Base-by-base conservation (phyloP, 2,329 filamentous ascomycete species). In the Alternaria longipes region DNA sequence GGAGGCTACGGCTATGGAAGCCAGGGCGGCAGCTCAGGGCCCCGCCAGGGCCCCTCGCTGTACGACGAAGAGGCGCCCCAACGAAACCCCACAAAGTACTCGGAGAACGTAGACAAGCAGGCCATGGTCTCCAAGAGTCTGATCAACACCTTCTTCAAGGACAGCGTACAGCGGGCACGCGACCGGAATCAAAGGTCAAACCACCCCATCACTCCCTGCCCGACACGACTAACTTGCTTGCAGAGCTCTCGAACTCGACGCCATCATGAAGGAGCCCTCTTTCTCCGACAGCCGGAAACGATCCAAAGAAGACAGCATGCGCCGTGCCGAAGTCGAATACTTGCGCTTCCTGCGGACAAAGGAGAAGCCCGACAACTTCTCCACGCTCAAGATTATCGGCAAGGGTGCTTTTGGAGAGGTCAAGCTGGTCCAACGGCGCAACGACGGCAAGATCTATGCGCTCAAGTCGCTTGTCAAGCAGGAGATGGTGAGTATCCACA, bases 341-440 rank as follows among this genome's bases (percentile, higher is more conserved):
- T 84, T 99, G 65, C 92, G 94, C 40, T 97, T 98, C 84, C 84
- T 98, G 73, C 90, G 94, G 58, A 97, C 94, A 59, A 94, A 93
- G 80, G 94, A 98, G 78, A 91, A 90, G 80, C 93, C 94, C 11
- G 90, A 94, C 70, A 98, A 98, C 83, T 99, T 98, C 85, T 89
- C 89, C 66, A 98, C 94, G 1, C 86, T 98, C 81, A 98, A 98
- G 85, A 94, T 98, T 71, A 99, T 99, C 72, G 95, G 95, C 76
- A 99, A 99, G 85, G 95, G 95, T 81, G 95, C 95, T 14, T 99
- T 99, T 75, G 95, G 95, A 78, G 95, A 99, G 81, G 95, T 99
- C 73, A 97, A 97, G 82, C 86, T 99, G 64, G 95, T 99, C 60
- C 94, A 97, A 83, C 92, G 97, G 83, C 97, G 94, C 85, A 89